Conservation (phyloP, 2,329 filamentous ascomycete genomes). For the Aspergillus transmontanensis region DNA sequence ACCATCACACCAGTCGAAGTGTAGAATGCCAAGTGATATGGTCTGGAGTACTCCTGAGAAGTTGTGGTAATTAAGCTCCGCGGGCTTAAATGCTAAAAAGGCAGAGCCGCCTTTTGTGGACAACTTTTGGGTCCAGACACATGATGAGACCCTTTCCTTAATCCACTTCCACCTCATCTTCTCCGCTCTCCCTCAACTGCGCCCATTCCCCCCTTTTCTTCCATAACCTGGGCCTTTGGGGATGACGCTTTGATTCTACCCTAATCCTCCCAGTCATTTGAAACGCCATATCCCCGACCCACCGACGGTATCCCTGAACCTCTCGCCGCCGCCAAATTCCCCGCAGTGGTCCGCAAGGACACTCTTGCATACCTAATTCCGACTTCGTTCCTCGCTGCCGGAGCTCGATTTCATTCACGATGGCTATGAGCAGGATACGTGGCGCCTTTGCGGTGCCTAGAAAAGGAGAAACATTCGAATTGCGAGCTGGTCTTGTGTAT, state of each 20-base stretch:
- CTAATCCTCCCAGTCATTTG: neutral
- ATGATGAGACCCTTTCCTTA: constrained; percentile 18
- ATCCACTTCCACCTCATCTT: constrained; percentile 12
- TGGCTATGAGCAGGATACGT: constrained; percentile 96
- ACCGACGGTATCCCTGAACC: constrained; percentile 28
- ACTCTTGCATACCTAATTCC: constrained; percentile 14
- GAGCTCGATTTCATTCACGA: constrained; percentile 48
- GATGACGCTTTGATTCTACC: neutral
- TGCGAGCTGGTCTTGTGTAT: constrained; percentile 85
- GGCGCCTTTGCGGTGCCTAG: constrained; percentile 89
- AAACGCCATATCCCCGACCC: neutral
- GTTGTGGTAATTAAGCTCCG: neutral
- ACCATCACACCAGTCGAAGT: neutral
- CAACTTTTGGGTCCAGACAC: constrained; percentile 32
- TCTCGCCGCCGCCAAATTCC: constrained; percentile 28
- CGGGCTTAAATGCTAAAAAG: neutral
- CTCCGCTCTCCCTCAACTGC: constrained; percentile 5
- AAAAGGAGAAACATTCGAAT: constrained; percentile 97
- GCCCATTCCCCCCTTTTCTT: neutral
- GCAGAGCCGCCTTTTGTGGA: constrained; percentile 31
- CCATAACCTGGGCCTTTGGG: neutral
- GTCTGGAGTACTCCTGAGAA: neutral
- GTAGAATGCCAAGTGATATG: neutral
- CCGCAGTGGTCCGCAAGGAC: constrained; percentile 32
- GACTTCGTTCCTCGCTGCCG: constrained; percentile 24